These are phyloP conservation scores for Plasmodium chabaudi DNA, from an alignment of 169 alveolate genomes.

Conservation along the genomic window DNA sequence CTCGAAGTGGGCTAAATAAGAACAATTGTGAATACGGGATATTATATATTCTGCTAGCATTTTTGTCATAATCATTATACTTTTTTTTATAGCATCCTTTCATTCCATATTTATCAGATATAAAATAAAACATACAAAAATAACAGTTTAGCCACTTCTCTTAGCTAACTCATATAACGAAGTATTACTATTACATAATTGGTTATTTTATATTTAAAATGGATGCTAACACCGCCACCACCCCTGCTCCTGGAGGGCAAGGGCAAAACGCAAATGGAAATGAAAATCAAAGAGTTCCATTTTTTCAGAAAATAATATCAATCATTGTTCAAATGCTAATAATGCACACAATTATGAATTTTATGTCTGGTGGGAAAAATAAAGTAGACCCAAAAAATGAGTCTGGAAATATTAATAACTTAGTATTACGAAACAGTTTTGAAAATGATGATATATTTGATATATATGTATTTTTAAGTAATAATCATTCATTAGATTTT, in stretches of 20 bases:
- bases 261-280: neutral
- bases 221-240: no score
- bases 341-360: slow-evolving; percentile 79
- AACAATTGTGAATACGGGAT: no score
- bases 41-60: no score
- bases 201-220: no score
- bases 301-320: slow-evolving; percentile 69
- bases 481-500: slow-evolving; percentile 74
- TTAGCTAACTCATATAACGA: no score
- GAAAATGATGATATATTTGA: slow-evolving; percentile 79
- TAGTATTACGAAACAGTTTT: slow-evolving; percentile 69
- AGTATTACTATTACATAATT: no score
- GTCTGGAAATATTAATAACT: slow-evolving; percentile 27
- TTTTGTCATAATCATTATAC: no score
- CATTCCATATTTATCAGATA: no score
- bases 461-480: slow-evolving; percentile 72
- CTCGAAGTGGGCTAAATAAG: no score
- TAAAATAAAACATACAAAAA: no score
- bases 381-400: slow-evolving; percentile 27
- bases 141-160: no score
- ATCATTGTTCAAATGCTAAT: slow-evolving; percentile 75
- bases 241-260: neutral
- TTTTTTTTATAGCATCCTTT: no score
- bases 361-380: slow-evolving; percentile 80
- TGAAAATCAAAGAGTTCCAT: slow-evolving; percentile 70